These are phyloP conservation scores for Talaromyces sp. DNA, from an alignment of 2,329 filamentous ascomycete species.

Conservation along the genomic window DNA sequence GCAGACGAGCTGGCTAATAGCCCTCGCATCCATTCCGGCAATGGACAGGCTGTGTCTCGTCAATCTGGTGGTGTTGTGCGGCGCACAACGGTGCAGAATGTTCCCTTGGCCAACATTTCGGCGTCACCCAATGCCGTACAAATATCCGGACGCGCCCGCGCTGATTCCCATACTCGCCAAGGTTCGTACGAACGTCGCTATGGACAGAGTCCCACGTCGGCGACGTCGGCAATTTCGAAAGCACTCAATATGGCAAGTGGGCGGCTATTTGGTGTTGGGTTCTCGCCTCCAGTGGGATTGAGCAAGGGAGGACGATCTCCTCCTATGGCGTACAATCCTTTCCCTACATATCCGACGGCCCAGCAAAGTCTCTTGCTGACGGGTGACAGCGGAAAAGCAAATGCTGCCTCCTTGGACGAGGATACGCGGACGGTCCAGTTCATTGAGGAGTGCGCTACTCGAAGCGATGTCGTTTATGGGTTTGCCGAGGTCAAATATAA, in stretches of 20 bases:
- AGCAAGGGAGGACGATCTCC: conserved; percentile 44
- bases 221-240: conserved; percentile 89
- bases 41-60: conserved; percentile 39
- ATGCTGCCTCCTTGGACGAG: conserved; percentile 59
- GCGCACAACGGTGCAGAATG: conserved; percentile 72
- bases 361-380: conserved; percentile 64
- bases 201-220: conserved; percentile 66
- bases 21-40: conserved; percentile 51
- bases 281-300: conserved; percentile 45
- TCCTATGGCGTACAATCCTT: conserved; percentile 58
- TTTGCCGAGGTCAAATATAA: conserved; percentile 99
- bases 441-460: conserved; percentile 86
- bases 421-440: conserved; percentile 72
- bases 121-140: conserved; percentile 66
- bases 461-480: conserved; percentile 93
- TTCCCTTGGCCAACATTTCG: conserved; percentile 63
- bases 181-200: conserved; percentile 80
- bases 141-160: conserved; percentile 61
- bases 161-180: conserved; percentile 65
- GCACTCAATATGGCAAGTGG: conserved; percentile 89
- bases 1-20: conserved; percentile 91
- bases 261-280: conserved; percentile 47
- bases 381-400: conserved; percentile 59
- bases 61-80: conserved; percentile 64
- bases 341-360: conserved; percentile 75